A percentile compares a stretch with the other conserved stretches of the same genome.
Evolutionary conservation across 164 flowering plant genomes (phyloP).

Genomic region (Berberis thunbergii): DNA sequence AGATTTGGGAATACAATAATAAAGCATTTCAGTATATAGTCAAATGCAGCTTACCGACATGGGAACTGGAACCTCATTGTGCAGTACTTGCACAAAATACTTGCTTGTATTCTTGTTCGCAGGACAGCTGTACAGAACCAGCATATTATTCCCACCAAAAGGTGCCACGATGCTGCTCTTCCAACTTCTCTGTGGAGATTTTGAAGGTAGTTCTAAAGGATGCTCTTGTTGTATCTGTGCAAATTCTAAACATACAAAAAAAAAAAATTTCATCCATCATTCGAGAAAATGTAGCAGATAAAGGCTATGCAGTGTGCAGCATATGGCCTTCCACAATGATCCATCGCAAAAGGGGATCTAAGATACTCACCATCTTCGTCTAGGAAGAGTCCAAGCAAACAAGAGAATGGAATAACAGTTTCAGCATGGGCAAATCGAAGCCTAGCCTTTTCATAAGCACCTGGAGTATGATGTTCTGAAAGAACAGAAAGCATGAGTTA

Average conservation of each 20-base stretch:
- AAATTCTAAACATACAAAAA: conserved; percentile 33
- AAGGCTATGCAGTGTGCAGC: neutral
- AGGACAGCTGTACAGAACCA: conserved; percentile 72
- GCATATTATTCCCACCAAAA: conserved; percentile 85
- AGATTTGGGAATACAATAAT: neutral
- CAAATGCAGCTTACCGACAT: conserved; percentile 48
- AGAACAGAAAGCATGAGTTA: neutral
- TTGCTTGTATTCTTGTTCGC: conserved; percentile 39
- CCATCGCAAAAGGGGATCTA: neutral
- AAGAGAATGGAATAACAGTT: conserved; percentile 88
- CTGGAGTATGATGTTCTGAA: conserved; percentile 52
- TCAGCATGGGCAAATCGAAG: conserved; percentile 98
- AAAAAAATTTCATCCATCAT: neutral
- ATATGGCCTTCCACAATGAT: neutral
- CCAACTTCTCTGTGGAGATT: conserved; percentile 87
- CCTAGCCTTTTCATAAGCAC: conserved; percentile 84
- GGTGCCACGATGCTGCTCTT: conserved; percentile 78
- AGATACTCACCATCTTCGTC: conserved; percentile 58
- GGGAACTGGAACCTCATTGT: conserved; percentile 77
- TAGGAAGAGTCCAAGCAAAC: conserved; percentile 90
- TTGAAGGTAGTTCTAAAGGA: conserved; percentile 62
- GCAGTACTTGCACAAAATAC: conserved; percentile 79
- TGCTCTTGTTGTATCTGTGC: conserved; percentile 52
- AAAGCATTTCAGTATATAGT: neutral
- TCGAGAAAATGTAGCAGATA: neutral